These are phyloP conservation scores for Eudorina sp. DNA, from an alignment of 139 green algal genomes.

Conservation along the genomic window DNA sequence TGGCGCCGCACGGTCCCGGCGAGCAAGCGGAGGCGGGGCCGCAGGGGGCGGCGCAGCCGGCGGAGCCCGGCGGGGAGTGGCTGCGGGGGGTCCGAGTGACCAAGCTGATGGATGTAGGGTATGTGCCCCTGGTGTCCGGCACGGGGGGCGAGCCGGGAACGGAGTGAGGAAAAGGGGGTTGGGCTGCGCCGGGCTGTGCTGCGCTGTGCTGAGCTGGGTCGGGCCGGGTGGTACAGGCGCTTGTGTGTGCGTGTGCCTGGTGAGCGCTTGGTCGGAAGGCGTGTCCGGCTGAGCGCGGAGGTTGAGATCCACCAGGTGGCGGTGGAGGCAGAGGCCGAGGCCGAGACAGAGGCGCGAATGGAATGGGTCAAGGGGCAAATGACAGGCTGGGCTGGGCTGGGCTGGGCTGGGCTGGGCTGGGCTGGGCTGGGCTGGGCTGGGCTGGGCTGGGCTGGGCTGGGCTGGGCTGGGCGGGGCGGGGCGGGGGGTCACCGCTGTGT, in stretches of 20 bases:
- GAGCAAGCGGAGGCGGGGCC: neutral
- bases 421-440: neutral
- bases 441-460: neutral
- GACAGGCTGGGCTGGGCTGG: neutral
- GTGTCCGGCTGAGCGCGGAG: neutral
- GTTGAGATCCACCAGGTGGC: neutral
- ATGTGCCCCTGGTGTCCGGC: slow-evolving; percentile 73
- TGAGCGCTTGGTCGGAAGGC: neutral
- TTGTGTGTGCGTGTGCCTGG: neutral
- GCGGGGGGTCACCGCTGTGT: no score
- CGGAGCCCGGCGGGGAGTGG: no score
- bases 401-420: neutral
- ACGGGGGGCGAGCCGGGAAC: neutral
- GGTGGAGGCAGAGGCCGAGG: no score
- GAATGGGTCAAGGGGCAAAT: neutral
- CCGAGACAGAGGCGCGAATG: neutral
- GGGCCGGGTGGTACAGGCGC: neutral
- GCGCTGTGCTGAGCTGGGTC: neutral
- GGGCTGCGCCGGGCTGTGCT: no score
- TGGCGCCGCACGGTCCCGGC: neutral
- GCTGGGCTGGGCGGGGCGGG: neutral
- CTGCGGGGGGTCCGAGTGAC: slow-evolving; percentile 37
- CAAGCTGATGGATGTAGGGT: slow-evolving; percentile 74
- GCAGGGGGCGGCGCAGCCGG: neutral
- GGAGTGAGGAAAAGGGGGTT: neutral